Evolutionary conservation across 2,329 filamentous ascomycete species (phyloP).

Genomic region (Leptographium lundbergii): DNA sequence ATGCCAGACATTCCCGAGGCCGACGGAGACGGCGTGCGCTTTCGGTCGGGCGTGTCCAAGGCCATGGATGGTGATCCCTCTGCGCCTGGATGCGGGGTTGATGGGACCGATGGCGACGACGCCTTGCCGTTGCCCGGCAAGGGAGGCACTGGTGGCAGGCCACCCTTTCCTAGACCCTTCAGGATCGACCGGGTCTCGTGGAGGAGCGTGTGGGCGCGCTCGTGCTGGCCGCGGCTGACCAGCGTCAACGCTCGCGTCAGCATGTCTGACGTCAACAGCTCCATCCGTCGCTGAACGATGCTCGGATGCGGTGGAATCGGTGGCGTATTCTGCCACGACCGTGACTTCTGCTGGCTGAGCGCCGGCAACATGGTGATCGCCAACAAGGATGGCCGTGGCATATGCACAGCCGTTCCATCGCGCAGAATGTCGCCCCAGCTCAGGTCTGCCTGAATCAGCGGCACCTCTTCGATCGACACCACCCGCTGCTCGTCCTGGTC

Average conservation of each 20-base stretch:
- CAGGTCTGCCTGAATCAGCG: constrained; percentile 87
- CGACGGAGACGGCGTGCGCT: constrained; percentile 42
- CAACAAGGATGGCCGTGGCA: constrained; percentile 77
- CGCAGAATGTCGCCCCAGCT: constrained; percentile 87
- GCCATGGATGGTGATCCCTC: constrained; percentile 31
- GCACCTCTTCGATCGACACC: constrained; percentile 84
- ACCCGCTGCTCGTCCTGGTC: constrained; percentile 77
- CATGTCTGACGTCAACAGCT: constrained; percentile 96
- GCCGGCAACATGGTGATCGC: constrained; percentile 92
- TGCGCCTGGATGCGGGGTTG: constrained; percentile 33
- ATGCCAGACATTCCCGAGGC: constrained; percentile 32
- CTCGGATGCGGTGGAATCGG: constrained; percentile 91
- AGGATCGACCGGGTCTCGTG: constrained; percentile 90
- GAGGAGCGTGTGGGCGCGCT: constrained; percentile 82
- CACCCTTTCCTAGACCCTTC: constrained; percentile 90
- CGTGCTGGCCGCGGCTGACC: constrained; percentile 82
- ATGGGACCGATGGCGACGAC: constrained; percentile 29
- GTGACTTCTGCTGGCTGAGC: constrained; percentile 46
- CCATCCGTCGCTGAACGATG: constrained; percentile 94
- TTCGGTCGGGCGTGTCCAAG: constrained; percentile 36
- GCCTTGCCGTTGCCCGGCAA: constrained; percentile 25
- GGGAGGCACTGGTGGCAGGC: constrained; percentile 76
- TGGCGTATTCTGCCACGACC: constrained; percentile 52
- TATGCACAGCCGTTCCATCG: constrained; percentile 73
- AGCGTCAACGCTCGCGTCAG: constrained; percentile 82